Evolutionary conservation across 139 green algal species (phyloP).

Genomic region (Diplosphaera chodatii): DNA sequence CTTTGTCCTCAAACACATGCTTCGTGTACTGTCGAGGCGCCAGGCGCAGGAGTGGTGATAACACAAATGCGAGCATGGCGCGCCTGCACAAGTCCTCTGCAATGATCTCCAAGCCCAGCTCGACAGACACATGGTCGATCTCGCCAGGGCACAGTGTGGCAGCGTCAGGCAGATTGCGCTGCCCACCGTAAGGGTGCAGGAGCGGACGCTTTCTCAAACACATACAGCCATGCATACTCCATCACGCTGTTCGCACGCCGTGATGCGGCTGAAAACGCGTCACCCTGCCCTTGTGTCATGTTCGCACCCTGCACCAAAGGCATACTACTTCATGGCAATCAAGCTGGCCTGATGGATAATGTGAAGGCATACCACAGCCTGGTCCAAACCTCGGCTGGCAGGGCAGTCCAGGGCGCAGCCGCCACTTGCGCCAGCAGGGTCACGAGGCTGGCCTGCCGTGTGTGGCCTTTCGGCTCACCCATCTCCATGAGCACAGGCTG

Average conservation of each 20-base stretch:
- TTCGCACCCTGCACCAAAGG: too few species aligned
- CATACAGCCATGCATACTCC: too few species aligned
- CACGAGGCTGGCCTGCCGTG: conserved; percentile 2
- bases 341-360: background rate
- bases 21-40: background rate
- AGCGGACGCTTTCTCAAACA: too few species aligned
- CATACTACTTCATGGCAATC: background rate
- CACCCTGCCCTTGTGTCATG: too few species aligned
- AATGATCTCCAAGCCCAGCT: too few species aligned
- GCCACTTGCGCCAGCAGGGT: conserved; percentile 12
- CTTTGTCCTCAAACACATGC: background rate
- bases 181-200: too few species aligned
- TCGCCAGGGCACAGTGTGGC: background rate
- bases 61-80: conserved; percentile 11
- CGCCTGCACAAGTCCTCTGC: conserved; percentile 10
- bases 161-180: too few species aligned
- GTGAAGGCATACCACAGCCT: background rate
- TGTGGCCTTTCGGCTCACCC: conserved; percentile 5
- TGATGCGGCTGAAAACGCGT: too few species aligned
- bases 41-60: conserved; percentile 9
- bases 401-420: conserved; percentile 9
- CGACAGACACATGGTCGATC: background rate
- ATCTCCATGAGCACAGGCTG: conserved; percentile 16
- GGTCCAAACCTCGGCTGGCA: too few species aligned
- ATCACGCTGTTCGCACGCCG: too few species aligned